phyloP scores from a whole-genome alignment of 2,329 filamentous ascomycete species.

The Mycosphaerelloides madeirae region DNA sequence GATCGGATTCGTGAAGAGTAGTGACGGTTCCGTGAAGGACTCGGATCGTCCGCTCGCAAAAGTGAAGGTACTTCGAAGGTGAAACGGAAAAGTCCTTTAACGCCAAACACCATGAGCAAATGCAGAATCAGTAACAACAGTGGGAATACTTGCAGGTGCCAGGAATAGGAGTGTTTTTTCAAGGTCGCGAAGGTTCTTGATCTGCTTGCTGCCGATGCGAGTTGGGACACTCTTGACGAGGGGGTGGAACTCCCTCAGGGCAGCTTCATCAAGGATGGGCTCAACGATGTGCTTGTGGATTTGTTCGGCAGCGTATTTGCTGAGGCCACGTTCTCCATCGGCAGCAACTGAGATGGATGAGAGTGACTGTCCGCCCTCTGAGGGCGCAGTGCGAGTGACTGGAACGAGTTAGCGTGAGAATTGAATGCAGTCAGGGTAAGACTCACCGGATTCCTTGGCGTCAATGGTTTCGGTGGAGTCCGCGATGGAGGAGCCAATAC shows the following conservation, averaged over 20 bases:
- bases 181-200: constrained; percentile 85
- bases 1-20: constrained; percentile 78
- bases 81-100: constrained; percentile 68
- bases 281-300: constrained; percentile 75
- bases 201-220: constrained; percentile 77
- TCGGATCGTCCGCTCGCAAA: constrained; percentile 84
- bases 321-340: constrained; percentile 52
- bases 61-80: constrained; percentile 74
- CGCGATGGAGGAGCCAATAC: constrained; percentile 74
- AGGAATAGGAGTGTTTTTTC: constrained; percentile 90
- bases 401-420: constrained; percentile 7
- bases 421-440: constrained; percentile 4
- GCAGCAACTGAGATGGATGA: constrained; percentile 34
- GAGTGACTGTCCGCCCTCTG: constrained; percentile 43
- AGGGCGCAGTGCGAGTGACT: constrained; percentile 7
- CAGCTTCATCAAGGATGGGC: constrained; percentile 69
- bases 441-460: constrained; percentile 24
- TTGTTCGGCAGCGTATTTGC: constrained; percentile 65
- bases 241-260: constrained; percentile 73
- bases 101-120: constrained; percentile 60
- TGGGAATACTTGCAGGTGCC: constrained; percentile 74
- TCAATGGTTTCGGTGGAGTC: constrained; percentile 23
- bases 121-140: constrained; percentile 52
- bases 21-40: constrained; percentile 87
- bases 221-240: constrained; percentile 73